phyloP scores from a whole-genome alignment of 1,284 basidiomycete species.

The Malassezia sp. region DNA sequence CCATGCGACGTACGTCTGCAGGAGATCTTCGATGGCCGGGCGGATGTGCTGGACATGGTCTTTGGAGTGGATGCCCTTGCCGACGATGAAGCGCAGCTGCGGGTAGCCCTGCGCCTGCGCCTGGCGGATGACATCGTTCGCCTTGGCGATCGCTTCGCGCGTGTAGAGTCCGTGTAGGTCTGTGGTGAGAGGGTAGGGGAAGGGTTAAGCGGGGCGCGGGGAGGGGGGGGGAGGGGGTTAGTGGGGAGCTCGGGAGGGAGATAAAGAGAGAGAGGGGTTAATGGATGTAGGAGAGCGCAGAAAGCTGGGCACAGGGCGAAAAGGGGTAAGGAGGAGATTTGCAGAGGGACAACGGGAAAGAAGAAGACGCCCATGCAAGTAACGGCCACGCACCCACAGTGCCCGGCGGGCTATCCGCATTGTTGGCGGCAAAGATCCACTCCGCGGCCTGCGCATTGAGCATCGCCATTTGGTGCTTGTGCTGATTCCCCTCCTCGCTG shows the following conservation, averaged over 20 bases:
- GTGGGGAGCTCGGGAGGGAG: neutral
- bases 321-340: neutral
- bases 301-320: neutral
- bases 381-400: too few species aligned
- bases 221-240: too few species aligned
- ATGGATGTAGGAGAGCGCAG: neutral
- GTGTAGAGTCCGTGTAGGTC: constrained; percentile 87
- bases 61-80: constrained; percentile 69
- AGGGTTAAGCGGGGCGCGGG: too few species aligned
- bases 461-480: constrained; percentile 66
- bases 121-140: constrained; percentile 55
- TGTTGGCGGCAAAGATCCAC: constrained; percentile 63
- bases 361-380: too few species aligned
- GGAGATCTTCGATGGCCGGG: constrained; percentile 79
- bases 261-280: neutral
- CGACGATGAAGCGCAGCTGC: constrained; percentile 76
- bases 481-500: constrained; percentile 68
- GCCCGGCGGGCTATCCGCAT: constrained; percentile 31
- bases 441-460: constrained; percentile 73
- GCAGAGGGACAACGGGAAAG: too few species aligned
- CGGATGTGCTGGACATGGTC: constrained; percentile 75
- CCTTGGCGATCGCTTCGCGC: constrained; percentile 56
- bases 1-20: constrained; percentile 56
- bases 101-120: constrained; percentile 59
- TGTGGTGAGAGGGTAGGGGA: too few species aligned